Base-by-base conservation (phyloP, 148 eudicot genomes). In the Pouteria glomerata region DNA sequence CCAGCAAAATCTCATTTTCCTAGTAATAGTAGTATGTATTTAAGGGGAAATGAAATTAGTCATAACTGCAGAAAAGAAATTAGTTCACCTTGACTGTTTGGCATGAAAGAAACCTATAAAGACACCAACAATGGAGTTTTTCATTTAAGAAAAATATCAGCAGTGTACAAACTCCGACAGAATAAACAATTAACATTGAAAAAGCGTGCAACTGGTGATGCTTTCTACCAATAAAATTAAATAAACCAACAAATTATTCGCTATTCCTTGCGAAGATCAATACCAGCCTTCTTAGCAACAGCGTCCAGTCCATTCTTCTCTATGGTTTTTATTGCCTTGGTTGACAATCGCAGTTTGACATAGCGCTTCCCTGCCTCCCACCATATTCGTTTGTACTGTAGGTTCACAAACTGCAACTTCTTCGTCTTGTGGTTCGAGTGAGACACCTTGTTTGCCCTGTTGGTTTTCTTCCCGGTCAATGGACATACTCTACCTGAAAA, bases 361-460 rank as follows among this genome's bases (percentile, higher is more conserved):
- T 50, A 95, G 42, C 96, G 88, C 45, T 95, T 95, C 4, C 97
- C 99, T 27, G 84, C 94, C 80, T 95, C 99, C 99, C 99, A 95
- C 99, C 99, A 95, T 2, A 95, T 75, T 72, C 73, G 81, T 83
- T 95, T 95, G 86, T 89, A 88, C 70, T 91, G 97, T 42, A 95
- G 81, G 82, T 91, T 95, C 69, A 95, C 97, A 80, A 78, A 84
- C 80, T 91, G 99, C 86, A 87, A 57, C 63, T 73, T 88, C 63
- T 77, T 95, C 6, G 99, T 88, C 78, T 82, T 91, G 86, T 92
- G 91, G 79, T 95, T 95, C 6, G 99, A 95, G 76, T 85, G 89
- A 31, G 97, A 89, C 57, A 95, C 96, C 57, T 57, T 79, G 85
- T 95, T 91, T 29, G 84, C 92, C 73, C 70, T 88, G 86, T 95